Evolutionary conservation across 352 stramenopile species (phyloP).

Genomic region (Albugo candida): DNA sequence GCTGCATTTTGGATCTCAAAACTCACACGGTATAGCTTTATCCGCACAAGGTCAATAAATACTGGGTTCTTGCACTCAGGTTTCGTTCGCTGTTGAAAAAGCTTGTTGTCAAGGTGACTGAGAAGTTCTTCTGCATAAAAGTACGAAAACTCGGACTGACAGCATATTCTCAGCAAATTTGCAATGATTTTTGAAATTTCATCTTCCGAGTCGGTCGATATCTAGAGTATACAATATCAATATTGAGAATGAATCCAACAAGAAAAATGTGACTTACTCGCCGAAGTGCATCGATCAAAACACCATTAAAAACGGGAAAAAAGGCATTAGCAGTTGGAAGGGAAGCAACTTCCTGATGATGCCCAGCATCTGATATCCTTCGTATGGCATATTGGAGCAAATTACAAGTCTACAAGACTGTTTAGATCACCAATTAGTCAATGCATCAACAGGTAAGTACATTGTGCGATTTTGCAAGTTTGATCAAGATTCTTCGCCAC

Average conservation of each 20-base stretch:
- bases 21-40: constrained; percentile 48
- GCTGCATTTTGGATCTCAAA: constrained; percentile 59
- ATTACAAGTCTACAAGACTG: constrained; percentile 31
- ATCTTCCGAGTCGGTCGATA: constrained; percentile 64
- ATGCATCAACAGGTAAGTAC: constrained; percentile 9
- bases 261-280: constrained; percentile 17
- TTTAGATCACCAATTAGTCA: background rate
- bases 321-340: constrained; percentile 70
- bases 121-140: constrained; percentile 62
- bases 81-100: constrained; percentile 32
- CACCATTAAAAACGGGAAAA: constrained; percentile 70
- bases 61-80: constrained; percentile 7
- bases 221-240: constrained; percentile 14
- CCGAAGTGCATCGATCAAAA: constrained; percentile 55
- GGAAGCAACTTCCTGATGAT: constrained; percentile 78
- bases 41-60: constrained; percentile 27
- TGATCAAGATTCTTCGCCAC: constrained; percentile 72
- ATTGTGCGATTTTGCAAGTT: constrained; percentile 70
- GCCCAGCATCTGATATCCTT: constrained; percentile 62
- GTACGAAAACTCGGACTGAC: constrained; percentile 69
- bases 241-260: background rate
- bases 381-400: constrained; percentile 73
- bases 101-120: constrained; percentile 44
- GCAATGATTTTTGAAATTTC: constrained; percentile 44
- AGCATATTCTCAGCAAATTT: constrained; percentile 71